Evolutionary conservation across 371 early-diverging fungal genomes (phyloP).

Genomic region (Fennellomyces sp.): DNA sequence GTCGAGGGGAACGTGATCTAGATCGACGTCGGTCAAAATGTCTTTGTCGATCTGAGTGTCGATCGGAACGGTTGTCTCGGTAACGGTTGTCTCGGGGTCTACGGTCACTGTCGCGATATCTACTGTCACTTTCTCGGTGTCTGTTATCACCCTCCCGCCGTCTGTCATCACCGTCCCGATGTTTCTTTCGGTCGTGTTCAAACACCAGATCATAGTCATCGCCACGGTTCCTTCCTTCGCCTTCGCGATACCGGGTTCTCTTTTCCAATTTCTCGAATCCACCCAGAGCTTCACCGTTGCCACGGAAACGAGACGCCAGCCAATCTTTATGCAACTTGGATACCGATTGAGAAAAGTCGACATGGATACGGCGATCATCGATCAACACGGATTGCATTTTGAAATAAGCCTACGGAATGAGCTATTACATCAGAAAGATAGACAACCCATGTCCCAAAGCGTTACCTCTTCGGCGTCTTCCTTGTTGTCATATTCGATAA

Average conservation of each 20-base stretch:
- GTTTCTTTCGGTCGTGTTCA: slow-evolving; percentile 26
- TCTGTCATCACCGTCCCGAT: slow-evolving; percentile 15
- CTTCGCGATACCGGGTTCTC: slow-evolving; percentile 49
- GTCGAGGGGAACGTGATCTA: slow-evolving; percentile 13
- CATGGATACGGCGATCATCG: slow-evolving; percentile 96
- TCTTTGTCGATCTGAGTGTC: slow-evolving; percentile 3
- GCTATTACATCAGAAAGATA: no score
- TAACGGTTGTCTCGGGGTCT: slow-evolving; percentile 12
- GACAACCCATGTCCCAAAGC: no score
- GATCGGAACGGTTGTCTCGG: not conserved
- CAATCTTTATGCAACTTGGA: slow-evolving; percentile 81
- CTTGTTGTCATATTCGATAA: slow-evolving; percentile 92
- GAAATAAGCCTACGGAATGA: slow-evolving; percentile 85
- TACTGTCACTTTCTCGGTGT: slow-evolving; percentile 2
- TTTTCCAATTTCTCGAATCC: slow-evolving; percentile 52
- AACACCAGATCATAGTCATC: slow-evolving; percentile 49
- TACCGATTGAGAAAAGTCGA: slow-evolving; percentile 98
- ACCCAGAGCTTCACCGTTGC: slow-evolving; percentile 51
- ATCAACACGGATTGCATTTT: slow-evolving; percentile 93
- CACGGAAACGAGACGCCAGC: slow-evolving; percentile 56
- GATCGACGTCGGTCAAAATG: not conserved
- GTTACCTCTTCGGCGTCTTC: slow-evolving; percentile 85
- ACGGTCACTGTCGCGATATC: no score
- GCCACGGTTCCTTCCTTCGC: slow-evolving; percentile 21
- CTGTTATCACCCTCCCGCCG: slow-evolving; percentile 2